Conservation (phyloP, 306 rosid genomes). For the Lotus japonicus region DNA sequence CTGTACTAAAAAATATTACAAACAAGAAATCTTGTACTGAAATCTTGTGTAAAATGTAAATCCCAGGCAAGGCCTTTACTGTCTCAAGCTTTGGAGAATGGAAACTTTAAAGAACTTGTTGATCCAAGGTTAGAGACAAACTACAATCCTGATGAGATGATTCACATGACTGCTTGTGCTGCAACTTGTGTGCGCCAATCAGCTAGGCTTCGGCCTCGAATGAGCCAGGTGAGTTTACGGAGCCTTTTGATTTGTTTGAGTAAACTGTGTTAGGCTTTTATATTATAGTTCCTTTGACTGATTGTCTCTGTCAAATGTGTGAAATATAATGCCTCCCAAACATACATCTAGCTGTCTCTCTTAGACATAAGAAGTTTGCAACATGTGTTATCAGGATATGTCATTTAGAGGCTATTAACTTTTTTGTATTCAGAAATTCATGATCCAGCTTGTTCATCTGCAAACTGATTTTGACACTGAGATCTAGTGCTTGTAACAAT, state of each 20-base stretch:
- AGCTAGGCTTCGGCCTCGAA: conserved; percentile 47
- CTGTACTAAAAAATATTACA: not conserved
- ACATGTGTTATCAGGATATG: not conserved
- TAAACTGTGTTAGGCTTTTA: not conserved
- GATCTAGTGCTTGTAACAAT: not conserved
- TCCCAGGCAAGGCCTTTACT: conserved; percentile 74
- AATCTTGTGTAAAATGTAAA: not conserved
- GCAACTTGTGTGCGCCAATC: conserved; percentile 53
- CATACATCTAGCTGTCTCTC: not conserved
- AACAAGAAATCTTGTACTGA: not conserved
- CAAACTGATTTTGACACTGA: not conserved
- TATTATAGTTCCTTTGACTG: not conserved
- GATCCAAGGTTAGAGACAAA: conserved; percentile 44
- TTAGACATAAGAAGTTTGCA: too few species aligned
- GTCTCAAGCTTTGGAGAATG: conserved; percentile 38
- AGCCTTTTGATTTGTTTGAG: not conserved
- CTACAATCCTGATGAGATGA: conserved; percentile 41
- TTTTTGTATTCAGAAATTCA: not conserved
- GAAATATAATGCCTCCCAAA: not conserved
- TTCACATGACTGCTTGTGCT: conserved; percentile 49
- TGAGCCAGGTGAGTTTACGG: conserved; percentile 53
- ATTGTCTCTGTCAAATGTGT: not conserved
- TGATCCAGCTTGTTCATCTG: not conserved
- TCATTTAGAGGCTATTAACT: not conserved
- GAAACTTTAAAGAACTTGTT: conserved; percentile 37